Conservation (phyloP, 306 rosid genomes). For the Rubus parviflorus region DNA sequence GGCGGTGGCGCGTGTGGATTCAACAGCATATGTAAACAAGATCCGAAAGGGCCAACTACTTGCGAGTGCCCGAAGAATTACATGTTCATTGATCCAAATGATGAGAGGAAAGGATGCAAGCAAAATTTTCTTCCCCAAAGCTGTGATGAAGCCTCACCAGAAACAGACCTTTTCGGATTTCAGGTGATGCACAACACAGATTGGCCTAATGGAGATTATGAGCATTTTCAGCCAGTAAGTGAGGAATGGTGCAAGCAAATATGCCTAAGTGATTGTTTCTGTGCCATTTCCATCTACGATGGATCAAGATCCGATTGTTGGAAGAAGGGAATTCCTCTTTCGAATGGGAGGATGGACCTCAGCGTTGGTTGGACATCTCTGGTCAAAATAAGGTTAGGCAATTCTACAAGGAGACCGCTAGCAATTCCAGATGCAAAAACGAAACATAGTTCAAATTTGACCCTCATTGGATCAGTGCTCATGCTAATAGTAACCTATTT, state of each 20-base stretch:
- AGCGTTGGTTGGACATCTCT: neutral
- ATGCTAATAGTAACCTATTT: constrained; percentile 5
- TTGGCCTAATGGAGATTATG: constrained; percentile 22
- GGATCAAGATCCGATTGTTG: neutral
- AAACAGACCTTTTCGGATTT: constrained; percentile 24
- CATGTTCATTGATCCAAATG: constrained; percentile 30
- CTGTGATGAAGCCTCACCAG: constrained; percentile 28
- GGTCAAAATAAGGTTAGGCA: constrained; percentile 14
- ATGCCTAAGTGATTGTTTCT: constrained; percentile 30
- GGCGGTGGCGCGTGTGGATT: constrained; percentile 50
- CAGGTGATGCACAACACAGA: neutral
- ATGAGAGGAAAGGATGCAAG: constrained; percentile 40
- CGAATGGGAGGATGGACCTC: constrained; percentile 9
- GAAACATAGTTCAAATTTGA: constrained; percentile 13
- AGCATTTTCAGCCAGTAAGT: neutral
- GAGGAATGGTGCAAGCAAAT: constrained; percentile 20
- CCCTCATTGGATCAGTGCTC: constrained; percentile 17
- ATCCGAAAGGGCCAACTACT: constrained; percentile 12
- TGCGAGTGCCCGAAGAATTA: constrained; percentile 19
- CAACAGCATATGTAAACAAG: constrained; percentile 15
- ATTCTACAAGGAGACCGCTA: neutral
- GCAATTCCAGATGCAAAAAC: neutral
- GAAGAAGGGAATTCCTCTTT: constrained; percentile 30
- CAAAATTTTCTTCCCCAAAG: constrained; percentile 37
- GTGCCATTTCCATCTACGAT: constrained; percentile 11